Percentiles rank a stretch among this genome's conserved stretches.
phyloP scores from a whole-genome alignment of 2,329 filamentous ascomycete species.

The Colletotrichum sp. region DNA sequence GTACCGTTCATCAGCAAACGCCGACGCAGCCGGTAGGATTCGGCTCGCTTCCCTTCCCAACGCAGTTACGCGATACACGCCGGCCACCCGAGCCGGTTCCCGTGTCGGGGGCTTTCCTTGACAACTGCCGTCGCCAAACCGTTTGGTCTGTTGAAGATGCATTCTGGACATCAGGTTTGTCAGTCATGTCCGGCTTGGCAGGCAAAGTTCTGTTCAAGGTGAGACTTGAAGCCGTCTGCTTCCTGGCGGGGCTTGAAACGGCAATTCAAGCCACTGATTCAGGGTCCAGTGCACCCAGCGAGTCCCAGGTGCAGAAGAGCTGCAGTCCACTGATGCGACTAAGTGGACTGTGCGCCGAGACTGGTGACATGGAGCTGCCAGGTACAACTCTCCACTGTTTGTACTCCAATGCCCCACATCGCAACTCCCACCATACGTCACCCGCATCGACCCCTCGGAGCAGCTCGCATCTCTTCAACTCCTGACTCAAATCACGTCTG shows the following conservation, averaged over 20 bases:
- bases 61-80: neutral
- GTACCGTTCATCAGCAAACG: neutral
- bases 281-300: neutral
- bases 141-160: neutral
- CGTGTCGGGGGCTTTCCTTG: neutral
- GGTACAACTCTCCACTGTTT: neutral
- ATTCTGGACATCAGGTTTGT: neutral
- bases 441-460: neutral
- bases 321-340: neutral
- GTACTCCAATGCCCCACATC: neutral
- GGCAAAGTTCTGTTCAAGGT: neutral
- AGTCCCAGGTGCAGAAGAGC: neutral
- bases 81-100: neutral
- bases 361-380: neutral
- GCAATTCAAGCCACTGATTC: neutral
- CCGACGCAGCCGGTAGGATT: constrained; percentile 9
- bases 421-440: constrained; percentile 4
- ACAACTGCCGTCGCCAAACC: neutral
- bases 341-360: constrained; percentile 1
- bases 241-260: neutral
- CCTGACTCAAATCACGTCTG: neutral
- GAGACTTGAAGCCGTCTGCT: neutral
- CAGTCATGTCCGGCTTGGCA: neutral
- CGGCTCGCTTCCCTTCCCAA: neutral
- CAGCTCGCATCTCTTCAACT: neutral